phyloP scores from a whole-genome alignment of 345 rosid species.

The Adansonia digitata region DNA sequence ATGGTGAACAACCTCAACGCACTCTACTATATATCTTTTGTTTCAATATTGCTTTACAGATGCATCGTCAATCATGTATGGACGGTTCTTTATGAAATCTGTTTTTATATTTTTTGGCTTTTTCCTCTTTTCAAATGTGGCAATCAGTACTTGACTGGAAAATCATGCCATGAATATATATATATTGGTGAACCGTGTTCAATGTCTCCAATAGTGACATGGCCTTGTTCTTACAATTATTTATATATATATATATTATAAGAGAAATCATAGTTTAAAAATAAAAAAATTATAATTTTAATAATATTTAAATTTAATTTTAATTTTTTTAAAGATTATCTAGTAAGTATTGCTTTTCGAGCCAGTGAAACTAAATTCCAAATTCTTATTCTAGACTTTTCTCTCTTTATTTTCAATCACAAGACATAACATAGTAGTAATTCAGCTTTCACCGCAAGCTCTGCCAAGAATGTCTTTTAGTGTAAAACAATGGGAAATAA shows the following conservation, averaged over 20 bases:
- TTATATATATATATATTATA: no score
- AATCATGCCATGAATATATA: no score
- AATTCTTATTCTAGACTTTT: no score
- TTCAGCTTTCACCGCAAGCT: background rate
- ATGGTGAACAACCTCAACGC: no score
- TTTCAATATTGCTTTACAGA: background rate
- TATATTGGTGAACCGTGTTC: no score
- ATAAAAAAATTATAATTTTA: no score
- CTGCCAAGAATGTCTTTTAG: background rate
- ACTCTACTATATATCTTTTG: no score
- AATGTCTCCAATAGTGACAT: background rate
- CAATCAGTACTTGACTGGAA: background rate
- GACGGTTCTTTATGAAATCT: background rate
- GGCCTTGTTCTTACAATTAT: background rate
- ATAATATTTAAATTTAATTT: no score
- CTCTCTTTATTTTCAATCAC: background rate
- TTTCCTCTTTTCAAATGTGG: background rate
- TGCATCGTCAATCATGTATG: background rate
- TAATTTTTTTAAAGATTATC: no score
- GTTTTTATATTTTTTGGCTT: background rate
- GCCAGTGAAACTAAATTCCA: no score
- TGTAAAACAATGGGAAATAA: background rate
- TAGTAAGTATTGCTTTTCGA: no score
- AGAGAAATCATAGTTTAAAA: no score
- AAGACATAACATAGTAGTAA: background rate